A percentile compares a stretch with the other conserved stretches of the same genome.
phyloP scores from a whole-genome alignment of 306 rosid genomes.

The Cicer yamashitae region DNA sequence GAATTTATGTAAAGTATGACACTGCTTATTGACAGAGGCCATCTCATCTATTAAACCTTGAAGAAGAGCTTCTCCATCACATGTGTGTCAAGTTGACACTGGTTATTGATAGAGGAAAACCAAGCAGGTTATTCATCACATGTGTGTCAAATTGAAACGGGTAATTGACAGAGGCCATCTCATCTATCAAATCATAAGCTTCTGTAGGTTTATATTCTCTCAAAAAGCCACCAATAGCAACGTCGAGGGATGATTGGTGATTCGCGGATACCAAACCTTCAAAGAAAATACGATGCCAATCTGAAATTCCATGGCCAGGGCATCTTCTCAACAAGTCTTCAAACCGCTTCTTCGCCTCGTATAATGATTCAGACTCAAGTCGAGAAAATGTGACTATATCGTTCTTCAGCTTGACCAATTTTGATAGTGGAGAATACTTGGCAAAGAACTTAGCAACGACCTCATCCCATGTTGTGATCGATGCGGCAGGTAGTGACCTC shows the following conservation, averaged over 20 bases:
- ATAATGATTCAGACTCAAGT: neutral
- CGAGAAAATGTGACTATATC: neutral
- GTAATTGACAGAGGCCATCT: no score
- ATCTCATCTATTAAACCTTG: no score
- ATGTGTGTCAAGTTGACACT: no score
- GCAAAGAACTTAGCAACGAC: neutral
- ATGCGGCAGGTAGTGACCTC: no score
- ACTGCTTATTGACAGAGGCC: no score
- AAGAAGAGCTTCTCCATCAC: no score
- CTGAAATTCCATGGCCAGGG: neutral
- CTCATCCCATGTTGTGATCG: conserved; percentile 18
- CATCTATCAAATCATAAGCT: no score
- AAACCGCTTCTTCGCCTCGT: neutral
- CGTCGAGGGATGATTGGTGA: neutral
- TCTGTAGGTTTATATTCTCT: neutral
- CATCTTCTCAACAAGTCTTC: neutral
- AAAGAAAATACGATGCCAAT: neutral
- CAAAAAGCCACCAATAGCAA: neutral
- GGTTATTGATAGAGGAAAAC: no score
- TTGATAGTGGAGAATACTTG: neutral
- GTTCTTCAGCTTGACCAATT: neutral
- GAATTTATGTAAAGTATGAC: no score
- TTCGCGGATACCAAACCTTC: neutral
- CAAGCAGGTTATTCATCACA: no score
- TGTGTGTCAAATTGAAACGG: no score